A percentile compares a stretch with the other conserved stretches of the same genome.
phyloP scores from a whole-genome alignment of 768 basidiomycete genomes.

The Suillus alpinus region DNA sequence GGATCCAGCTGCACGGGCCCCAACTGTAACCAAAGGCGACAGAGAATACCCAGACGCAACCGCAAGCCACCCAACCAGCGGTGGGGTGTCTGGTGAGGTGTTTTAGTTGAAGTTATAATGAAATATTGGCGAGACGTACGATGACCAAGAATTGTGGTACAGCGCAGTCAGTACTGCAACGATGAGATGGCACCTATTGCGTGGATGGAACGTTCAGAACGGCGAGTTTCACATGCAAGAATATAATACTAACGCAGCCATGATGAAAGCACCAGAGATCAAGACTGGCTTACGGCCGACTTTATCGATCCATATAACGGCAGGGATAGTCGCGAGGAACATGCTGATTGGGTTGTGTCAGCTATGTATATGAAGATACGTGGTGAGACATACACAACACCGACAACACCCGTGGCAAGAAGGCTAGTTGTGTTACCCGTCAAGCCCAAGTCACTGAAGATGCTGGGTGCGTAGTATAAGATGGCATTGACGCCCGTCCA shows the following conservation, averaged over 20 bases:
- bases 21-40: slow-evolving; percentile 75
- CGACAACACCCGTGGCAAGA: slow-evolving; percentile 70
- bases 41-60: slow-evolving; percentile 72
- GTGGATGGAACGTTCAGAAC: slow-evolving; percentile 12
- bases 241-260: slow-evolving; percentile 50
- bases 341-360: slow-evolving; percentile 39
- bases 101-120: slow-evolving; percentile 1
- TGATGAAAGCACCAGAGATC: slow-evolving; percentile 70
- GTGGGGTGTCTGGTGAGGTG: slow-evolving; percentile 26
- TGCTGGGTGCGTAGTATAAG: slow-evolving; percentile 72
- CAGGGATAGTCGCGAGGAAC: slow-evolving; percentile 77
- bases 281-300: slow-evolving; percentile 72
- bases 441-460: slow-evolving; percentile 61
- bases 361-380: not conserved
- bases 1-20: slow-evolving; percentile 79
- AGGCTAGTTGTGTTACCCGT: slow-evolving; percentile 58
- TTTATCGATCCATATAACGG: slow-evolving; percentile 79
- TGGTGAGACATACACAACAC: slow-evolving; percentile 56
- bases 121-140: slow-evolving; percentile 30
- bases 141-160: slow-evolving; percentile 53
- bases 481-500: slow-evolving; percentile 81
- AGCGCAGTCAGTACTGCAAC: slow-evolving; percentile 63
- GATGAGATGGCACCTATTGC: slow-evolving; percentile 60
- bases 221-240: slow-evolving; percentile 9
- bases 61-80: slow-evolving; percentile 73